phyloP scores from a whole-genome alignment of 177 flowering plant species.

The Telopea speciosissima region DNA sequence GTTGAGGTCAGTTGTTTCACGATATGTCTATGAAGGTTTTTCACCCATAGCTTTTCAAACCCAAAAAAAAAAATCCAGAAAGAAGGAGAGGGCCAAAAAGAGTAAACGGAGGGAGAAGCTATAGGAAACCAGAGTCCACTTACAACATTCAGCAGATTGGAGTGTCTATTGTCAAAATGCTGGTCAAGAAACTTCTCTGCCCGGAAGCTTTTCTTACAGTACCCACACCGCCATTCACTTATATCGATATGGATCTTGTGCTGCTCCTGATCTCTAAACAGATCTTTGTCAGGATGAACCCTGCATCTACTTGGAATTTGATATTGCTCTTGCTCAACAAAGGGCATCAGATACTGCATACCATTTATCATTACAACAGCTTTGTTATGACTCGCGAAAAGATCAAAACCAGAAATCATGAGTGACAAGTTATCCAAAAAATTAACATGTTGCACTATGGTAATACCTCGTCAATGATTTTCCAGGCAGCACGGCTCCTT shows the following conservation, averaged over 20 bases:
- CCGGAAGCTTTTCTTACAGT: slow-evolving; percentile 85
- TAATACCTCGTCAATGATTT: slow-evolving; percentile 75
- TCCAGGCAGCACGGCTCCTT: slow-evolving; percentile 89
- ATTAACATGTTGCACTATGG: not conserved
- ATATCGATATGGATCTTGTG: slow-evolving; percentile 75
- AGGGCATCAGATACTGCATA: slow-evolving; percentile 83
- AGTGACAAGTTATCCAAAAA: not conserved
- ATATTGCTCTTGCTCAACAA: slow-evolving; percentile 70
- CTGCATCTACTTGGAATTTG: slow-evolving; percentile 58
- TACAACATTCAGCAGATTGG: slow-evolving; percentile 76
- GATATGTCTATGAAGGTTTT: not conserved
- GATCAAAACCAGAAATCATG: not conserved
- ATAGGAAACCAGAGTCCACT: slow-evolving; percentile 26
- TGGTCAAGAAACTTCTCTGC: slow-evolving; percentile 87
- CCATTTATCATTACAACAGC: not conserved
- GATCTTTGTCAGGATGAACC: slow-evolving; percentile 78
- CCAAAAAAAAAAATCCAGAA: too few species aligned
- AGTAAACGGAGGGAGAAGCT: not conserved
- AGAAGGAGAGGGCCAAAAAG: not conserved
- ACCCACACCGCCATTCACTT: slow-evolving; percentile 94
- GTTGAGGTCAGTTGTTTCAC: not conserved
- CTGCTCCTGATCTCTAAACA: slow-evolving; percentile 90
- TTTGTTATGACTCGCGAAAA: not conserved
- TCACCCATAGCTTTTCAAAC: too few species aligned
- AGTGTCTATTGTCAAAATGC: slow-evolving; percentile 90